Evolutionary conservation across 2,329 filamentous ascomycete species (phyloP), one percentile per base, ranked within the genome.

Genomic region (Pseudopyricularia cyperi): DNA sequence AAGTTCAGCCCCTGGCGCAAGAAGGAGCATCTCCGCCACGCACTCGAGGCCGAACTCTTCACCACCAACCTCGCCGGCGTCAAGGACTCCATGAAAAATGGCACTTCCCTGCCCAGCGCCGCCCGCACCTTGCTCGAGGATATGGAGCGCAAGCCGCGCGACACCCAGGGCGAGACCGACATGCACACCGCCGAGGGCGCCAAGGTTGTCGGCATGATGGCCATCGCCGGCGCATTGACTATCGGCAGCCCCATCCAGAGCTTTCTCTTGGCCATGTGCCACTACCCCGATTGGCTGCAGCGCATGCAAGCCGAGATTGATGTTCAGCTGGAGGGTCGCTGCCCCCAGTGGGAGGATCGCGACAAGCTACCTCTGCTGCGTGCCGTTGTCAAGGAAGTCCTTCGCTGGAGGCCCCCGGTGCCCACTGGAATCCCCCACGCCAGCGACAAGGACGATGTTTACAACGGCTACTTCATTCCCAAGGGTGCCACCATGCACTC

Each of bases 391-490:
- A 74, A 76, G 59, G 74, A 80, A 60, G 67, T 69, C 0, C 65
- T 77, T 19, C 67, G 76, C n/a, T 79, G 74, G 73, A 66, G 74
- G 50, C 73, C 74, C 28, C 72, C 74, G 4, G 74, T 77, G 9
- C 74, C 75, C 5, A 77, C 74, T 33, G 73, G 74, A 68, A 75
- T 79, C 6, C 73, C 74, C 1, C 75, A 79, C 55, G 70, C 73
- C 1, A 61, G 70, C 6, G 72, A 74, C 51, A 66, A 70, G 51
- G 74, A 77, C 51, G 74, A 77, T 55, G 66, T 74, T 22, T 78
- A 76, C 55, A 63, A 72, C 3, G 75, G 74, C 2, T 76, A 72
- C 57, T 71, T 73, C 59, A 74, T 78, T 48, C 71, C 72, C 1
- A 71, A 69, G 30, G 75, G 75, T 5, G 69, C 74, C 1, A 73